Conservation (phyloP, 371 early-diverging fungal genomes). For the Apophysomyces trapeziformis region DNA sequence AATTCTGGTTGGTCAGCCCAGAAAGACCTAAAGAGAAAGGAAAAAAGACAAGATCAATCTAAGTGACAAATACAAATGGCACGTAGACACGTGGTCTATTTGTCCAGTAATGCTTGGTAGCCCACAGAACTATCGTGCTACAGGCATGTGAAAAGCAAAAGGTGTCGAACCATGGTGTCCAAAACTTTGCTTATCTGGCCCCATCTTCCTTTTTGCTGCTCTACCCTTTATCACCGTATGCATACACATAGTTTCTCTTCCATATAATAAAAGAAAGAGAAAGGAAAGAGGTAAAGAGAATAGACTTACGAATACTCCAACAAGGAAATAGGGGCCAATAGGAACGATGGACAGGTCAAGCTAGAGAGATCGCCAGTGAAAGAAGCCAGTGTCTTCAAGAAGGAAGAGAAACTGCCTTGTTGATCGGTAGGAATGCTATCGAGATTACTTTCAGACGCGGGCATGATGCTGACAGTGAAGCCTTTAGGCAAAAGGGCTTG, state of each 20-base stretch:
- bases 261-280: background rate
- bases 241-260: no score
- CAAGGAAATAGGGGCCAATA: slow-evolving; percentile 75
- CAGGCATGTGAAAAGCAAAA: slow-evolving; percentile 8
- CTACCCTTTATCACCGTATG: no score
- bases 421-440: slow-evolving; percentile 68
- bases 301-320: slow-evolving; percentile 77
- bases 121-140: slow-evolving; percentile 1
- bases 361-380: slow-evolving; percentile 83
- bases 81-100: slow-evolving; percentile 1
- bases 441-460: slow-evolving; percentile 38
- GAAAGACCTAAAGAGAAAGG: slow-evolving; percentile 34
- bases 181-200: background rate
- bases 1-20: slow-evolving; percentile 53
- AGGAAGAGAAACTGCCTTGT: slow-evolving; percentile 72
- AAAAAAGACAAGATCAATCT: slow-evolving; percentile 4
- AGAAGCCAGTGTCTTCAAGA: slow-evolving; percentile 72
- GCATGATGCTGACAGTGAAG: background rate
- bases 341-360: slow-evolving; percentile 80
- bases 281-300: background rate
- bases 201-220: no score
- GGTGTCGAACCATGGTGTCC: no score
- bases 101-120: background rate
- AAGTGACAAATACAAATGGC: slow-evolving; percentile 7
- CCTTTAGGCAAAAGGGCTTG: background rate